Evolutionary conservation across 352 stramenopile genomes (phyloP).

Genomic region (Hyaloperonospora brassicae): DNA sequence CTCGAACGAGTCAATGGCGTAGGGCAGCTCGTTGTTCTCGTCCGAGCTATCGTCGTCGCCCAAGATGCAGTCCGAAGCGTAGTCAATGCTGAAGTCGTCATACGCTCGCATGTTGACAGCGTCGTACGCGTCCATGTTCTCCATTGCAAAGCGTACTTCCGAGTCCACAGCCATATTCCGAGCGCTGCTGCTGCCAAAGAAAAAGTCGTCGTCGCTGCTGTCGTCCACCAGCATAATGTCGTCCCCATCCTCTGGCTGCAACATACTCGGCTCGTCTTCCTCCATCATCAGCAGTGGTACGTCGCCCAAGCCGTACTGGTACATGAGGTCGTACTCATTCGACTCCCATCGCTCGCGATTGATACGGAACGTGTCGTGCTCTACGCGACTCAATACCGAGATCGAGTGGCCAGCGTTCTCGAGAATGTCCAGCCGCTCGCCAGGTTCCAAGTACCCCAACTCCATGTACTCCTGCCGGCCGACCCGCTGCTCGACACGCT

Average conservation of each 20-base stretch:
- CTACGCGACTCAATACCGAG: conserved; percentile 55
- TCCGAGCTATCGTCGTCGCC: conserved; percentile 47
- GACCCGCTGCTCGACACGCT: conserved; percentile 44
- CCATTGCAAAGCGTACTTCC: conserved; percentile 56
- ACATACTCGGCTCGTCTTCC: conserved; percentile 45
- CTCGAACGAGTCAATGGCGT: conserved; percentile 54
- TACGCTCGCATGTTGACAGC: conserved; percentile 41
- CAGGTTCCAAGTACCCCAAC: conserved; percentile 65
- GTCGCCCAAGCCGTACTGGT: conserved; percentile 70
- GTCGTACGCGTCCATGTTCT: conserved; percentile 73
- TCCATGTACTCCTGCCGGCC: conserved; percentile 79
- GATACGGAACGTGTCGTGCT: conserved; percentile 60
- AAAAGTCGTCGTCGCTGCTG: conserved; percentile 49
- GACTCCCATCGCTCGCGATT: conserved; percentile 80
- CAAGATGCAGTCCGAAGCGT: conserved; percentile 60
- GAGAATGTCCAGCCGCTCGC: conserved; percentile 70
- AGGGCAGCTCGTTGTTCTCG: conserved; percentile 53
- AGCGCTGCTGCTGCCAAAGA: conserved; percentile 27
- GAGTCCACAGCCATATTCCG: conserved; percentile 40
- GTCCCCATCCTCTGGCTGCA: conserved; percentile 34
- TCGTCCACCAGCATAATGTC: conserved; percentile 46
- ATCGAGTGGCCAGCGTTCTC: conserved; percentile 57
- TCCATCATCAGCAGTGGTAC: conserved; percentile 47
- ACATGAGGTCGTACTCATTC: conserved; percentile 80
- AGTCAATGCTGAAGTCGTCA: conserved; percentile 58